phyloP scores from a whole-genome alignment of 2,329 filamentous ascomycete genomes.

The Ophiostoma himal-ulmi region DNA sequence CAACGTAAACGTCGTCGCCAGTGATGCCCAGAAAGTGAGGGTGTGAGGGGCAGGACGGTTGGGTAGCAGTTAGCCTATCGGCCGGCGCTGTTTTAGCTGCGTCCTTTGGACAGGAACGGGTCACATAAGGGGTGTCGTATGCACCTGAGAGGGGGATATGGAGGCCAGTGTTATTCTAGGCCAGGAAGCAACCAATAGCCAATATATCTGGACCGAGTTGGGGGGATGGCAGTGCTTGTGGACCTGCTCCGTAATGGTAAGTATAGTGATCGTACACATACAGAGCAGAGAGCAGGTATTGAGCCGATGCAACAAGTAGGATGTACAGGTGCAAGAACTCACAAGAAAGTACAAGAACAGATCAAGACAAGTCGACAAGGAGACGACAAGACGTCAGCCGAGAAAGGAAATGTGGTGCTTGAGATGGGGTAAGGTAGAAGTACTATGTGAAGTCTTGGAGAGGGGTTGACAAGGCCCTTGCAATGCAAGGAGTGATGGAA shows the following conservation, averaged over 20 bases:
- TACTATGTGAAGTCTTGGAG: neutral
- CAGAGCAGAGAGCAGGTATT: neutral
- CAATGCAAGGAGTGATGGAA: constrained; percentile 8
- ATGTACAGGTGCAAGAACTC: too few relatives aligned
- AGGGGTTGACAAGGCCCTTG: neutral
- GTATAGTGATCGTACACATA: neutral
- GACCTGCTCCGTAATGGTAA: neutral
- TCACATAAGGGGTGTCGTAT: constrained; percentile 14
- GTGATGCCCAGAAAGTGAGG: constrained; percentile 1
- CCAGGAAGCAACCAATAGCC: neutral
- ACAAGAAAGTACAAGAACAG: neutral
- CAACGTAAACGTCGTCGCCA: neutral
- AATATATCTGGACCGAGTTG: neutral
- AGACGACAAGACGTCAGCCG: neutral
- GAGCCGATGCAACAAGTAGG: neutral
- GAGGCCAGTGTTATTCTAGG: neutral
- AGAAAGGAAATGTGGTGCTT: neutral
- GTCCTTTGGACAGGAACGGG: constrained; percentile 21
- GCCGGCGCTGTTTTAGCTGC: constrained; percentile 19
- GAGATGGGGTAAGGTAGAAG: neutral
- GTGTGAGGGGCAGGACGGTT: constrained; percentile 1
- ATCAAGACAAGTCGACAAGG: neutral
- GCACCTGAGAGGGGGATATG: constrained; percentile 14
- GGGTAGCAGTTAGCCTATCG: constrained; percentile 19
- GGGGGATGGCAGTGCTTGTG: constrained; percentile 1